These are phyloP conservation scores for Penicillium nucicola DNA, from an alignment of 495 filamentous ascomycete genomes.

Conservation along the genomic window DNA sequence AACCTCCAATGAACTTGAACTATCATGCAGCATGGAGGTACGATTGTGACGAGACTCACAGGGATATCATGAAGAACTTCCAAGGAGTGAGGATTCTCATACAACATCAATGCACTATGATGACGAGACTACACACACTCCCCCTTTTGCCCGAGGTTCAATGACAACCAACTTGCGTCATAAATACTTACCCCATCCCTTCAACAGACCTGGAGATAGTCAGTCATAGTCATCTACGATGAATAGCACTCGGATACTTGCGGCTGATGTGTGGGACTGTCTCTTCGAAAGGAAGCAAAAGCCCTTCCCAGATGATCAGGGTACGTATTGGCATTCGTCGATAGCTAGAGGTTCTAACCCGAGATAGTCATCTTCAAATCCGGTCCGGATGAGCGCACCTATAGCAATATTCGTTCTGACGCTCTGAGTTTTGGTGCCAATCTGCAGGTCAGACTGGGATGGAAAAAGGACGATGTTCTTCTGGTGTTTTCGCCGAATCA, in stretches of 20 bases:
- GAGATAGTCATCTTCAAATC: background rate
- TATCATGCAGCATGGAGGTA: too few species aligned
- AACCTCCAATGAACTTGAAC: too few species aligned
- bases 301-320: background rate
- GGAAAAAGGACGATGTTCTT: conserved; percentile 72
- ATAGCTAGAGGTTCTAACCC: background rate
- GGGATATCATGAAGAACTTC: too few species aligned
- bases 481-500: conserved; percentile 62
- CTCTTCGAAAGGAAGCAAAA: background rate
- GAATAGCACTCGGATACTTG: background rate
- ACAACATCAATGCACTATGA: too few species aligned
- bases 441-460: background rate
- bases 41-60: too few species aligned
- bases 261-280: background rate
- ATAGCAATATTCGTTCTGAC: background rate
- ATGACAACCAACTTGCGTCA: too few species aligned
- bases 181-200: too few species aligned
- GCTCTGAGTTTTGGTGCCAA: background rate
- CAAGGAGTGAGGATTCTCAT: too few species aligned
- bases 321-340: background rate
- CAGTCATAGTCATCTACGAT: background rate
- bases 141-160: too few species aligned
- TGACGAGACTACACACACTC: too few species aligned
- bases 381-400: background rate
- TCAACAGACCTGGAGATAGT: too few species aligned